Base-by-base conservation (phyloP, 129 eudicot genomes). In the Saposhnikovia divaricata region DNA sequence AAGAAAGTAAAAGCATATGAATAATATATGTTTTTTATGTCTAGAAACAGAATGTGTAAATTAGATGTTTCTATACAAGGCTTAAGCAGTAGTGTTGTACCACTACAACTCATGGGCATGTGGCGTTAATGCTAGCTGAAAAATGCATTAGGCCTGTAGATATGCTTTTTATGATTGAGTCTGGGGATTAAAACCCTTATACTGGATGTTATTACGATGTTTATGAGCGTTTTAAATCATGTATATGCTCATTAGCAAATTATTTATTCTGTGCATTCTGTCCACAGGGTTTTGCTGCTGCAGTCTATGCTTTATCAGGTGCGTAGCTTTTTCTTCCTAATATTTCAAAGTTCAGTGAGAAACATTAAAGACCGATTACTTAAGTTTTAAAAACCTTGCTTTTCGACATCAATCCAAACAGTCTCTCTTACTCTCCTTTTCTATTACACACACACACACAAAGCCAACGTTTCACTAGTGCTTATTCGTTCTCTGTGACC, bases 251-350 rank as follows among this genome's bases (percentile, higher is more conserved):
- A 9, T 72, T 34, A 72, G 28, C 9, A 7, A 43, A 4, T 48
- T 39, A 77, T 81, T 83, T 78, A 77, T 77, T 71, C 25, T 75
- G 70, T 73, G 66, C 71, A 75, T 78, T 82, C 71, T 83, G 11
- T 83, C 37, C 28, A 80, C 93, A 95, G 99, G 97, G 95, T 82
- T 57, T 91, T 57, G 71, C 82, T 78, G 95, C 95, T 68, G 88
- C 91, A 74, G 80, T 86, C 61, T 95, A 89, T 80, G 91, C 95
- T 43, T 82, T 92, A 79, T 74, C 80, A 86, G 99, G 99, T 95
- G 84, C 51, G 91, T 85, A 72, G 72, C 6, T 80, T 79, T 83
- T 63, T 78, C 77, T 81, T 79, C 75, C 66, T 76, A 69, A 59
- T 21, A 4, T 45, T n/a, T 3, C 12, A 43, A n/a, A 9, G 57